Percentiles rank a stretch among this genome's conserved stretches.
Evolutionary conservation across 352 stramenopile genomes (phyloP).

Genomic region (Pythium apleroticum): DNA sequence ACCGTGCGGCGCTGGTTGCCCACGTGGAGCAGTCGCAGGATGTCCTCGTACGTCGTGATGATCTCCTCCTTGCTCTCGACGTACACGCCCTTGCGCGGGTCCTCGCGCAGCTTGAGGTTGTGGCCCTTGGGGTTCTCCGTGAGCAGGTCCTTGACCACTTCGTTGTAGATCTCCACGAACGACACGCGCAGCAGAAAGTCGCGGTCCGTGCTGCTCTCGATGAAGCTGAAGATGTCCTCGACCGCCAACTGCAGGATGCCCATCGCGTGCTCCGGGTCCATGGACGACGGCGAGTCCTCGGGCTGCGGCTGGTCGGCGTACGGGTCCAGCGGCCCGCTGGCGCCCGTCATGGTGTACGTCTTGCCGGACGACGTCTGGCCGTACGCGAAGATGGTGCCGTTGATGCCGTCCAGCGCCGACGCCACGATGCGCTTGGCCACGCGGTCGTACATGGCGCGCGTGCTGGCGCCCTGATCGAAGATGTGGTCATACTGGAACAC

Average conservation of each 20-base stretch:
- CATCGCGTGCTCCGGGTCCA: conserved; percentile 1
- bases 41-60: conserved; percentile 80
- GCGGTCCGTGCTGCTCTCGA: conserved; percentile 76
- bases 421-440: conserved; percentile 70
- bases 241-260: conserved; percentile 93
- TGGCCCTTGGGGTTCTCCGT: conserved; percentile 41
- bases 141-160: conserved; percentile 97
- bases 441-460: conserved; percentile 55
- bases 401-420: conserved; percentile 75
- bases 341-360: conserved; percentile 97
- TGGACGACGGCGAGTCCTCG: not conserved
- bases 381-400: conserved; percentile 94
- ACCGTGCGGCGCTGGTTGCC: conserved; percentile 73
- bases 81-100: conserved; percentile 95
- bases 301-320: conserved; percentile 31
- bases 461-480: conserved; percentile 54
- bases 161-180: conserved; percentile 99
- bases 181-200: conserved; percentile 96
- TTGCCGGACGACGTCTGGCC: conserved; percentile 96
- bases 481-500: conserved; percentile 85
- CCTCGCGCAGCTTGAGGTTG: conserved; percentile 90
- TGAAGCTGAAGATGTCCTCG: conserved; percentile 93
- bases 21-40: conserved; percentile 51
- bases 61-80: conserved; percentile 95
- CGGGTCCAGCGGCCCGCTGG: conserved; percentile 12